Percentiles rank a stretch among this genome's conserved stretches.
phyloP scores from a whole-genome alignment of 192 early-diverging fungal species.

The Gryganskiella cystojenkinii region DNA sequence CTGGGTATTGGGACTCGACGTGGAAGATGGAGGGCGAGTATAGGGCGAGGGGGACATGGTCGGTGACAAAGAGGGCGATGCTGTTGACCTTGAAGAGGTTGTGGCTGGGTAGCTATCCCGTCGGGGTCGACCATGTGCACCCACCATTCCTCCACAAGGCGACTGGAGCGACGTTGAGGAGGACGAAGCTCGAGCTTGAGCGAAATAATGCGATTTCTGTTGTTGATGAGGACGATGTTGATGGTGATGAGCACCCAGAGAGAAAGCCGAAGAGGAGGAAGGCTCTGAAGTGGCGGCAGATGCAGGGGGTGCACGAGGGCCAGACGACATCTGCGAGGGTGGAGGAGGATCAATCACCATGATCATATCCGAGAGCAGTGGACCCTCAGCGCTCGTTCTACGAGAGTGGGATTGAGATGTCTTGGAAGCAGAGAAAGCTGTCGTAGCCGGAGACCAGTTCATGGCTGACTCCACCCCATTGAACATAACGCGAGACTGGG shows the following conservation, averaged over 20 bases:
- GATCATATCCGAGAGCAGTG: slow-evolving; percentile 7
- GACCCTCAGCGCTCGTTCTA: not conserved
- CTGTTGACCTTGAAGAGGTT: slow-evolving; percentile 26
- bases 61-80: slow-evolving; percentile 33
- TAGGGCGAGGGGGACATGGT: slow-evolving; percentile 35
- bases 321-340: not conserved
- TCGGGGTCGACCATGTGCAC: not conserved
- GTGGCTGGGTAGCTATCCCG: slow-evolving; percentile 33
- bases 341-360: slow-evolving; percentile 1
- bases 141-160: not conserved
- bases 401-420: slow-evolving; percentile 4
- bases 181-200: not conserved
- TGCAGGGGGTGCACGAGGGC: slow-evolving; percentile 12
- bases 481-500: too few relatives aligned
- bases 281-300: slow-evolving; percentile 3
- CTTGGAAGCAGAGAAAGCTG: not conserved
- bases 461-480: too few relatives aligned
- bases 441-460: too few relatives aligned
- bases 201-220: not conserved
- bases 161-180: not conserved
- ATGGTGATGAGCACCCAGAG: not conserved
- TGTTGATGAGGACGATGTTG: slow-evolving; percentile 9
- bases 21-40: slow-evolving; percentile 19
- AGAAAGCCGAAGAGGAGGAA: slow-evolving; percentile 1
- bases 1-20: slow-evolving; percentile 37